phyloP scores from a whole-genome alignment of 148 eudicot species.

The Rhododendron molle region DNA sequence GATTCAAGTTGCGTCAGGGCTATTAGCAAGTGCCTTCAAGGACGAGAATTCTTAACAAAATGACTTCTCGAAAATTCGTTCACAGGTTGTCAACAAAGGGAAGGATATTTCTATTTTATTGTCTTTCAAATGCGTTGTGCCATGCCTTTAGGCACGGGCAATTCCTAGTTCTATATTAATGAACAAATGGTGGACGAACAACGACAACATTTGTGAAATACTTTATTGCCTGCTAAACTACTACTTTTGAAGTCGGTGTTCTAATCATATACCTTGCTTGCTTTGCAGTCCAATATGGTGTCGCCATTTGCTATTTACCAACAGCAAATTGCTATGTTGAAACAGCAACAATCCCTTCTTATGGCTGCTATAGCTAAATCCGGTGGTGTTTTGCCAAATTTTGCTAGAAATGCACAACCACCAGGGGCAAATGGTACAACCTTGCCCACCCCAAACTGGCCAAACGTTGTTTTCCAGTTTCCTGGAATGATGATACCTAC shows the following conservation, averaged over 20 bases:
- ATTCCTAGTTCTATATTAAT: neutral
- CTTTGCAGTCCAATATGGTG: conserved; percentile 73
- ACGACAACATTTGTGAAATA: neutral
- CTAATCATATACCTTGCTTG: neutral
- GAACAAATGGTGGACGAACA: neutral
- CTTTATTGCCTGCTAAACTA: neutral
- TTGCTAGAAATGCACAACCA: conserved; percentile 40
- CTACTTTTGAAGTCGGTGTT: neutral
- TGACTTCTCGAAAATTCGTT: too few relatives aligned
- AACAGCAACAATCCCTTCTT: conserved; percentile 22
- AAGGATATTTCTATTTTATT: too few relatives aligned
- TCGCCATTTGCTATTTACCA: conserved; percentile 83
- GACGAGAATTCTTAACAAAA: too few relatives aligned
- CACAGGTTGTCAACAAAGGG: too few relatives aligned
- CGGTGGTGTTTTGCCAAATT: conserved; percentile 48
- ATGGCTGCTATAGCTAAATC: conserved; percentile 88
- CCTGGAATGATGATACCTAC: conserved; percentile 61
- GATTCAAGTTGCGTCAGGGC: too few relatives aligned
- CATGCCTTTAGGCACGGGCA: too few relatives aligned
- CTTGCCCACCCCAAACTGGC: conserved; percentile 63
- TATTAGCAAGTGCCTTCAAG: too few relatives aligned
- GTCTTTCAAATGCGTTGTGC: too few relatives aligned
- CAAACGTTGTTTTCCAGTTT: conserved; percentile 65
- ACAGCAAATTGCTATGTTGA: conserved; percentile 71
- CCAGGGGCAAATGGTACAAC: conserved; percentile 49